phyloP scores from a whole-genome alignment of 1,284 basidiomycete genomes.

The Xanthoconium separans region DNA sequence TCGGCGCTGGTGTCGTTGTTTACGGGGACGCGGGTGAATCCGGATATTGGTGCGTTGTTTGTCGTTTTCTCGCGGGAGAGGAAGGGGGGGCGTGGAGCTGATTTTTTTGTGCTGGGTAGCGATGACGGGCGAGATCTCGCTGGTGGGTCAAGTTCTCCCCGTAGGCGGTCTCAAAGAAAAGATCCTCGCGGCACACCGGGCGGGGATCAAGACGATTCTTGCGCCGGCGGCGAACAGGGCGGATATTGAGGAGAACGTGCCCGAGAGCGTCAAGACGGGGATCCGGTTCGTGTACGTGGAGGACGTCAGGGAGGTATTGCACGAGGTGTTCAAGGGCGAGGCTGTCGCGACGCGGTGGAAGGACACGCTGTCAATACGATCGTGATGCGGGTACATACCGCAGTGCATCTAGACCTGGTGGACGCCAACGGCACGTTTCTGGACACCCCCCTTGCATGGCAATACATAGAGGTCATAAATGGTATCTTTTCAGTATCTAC shows the following conservation, averaged over 20 bases:
- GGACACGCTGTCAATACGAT: constrained; percentile 44
- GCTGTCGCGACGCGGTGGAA: constrained; percentile 64
- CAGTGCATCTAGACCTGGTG: too few species aligned
- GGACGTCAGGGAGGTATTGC: constrained; percentile 83
- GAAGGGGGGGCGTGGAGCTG: too few species aligned
- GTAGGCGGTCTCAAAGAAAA: constrained; percentile 96
- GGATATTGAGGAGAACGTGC: constrained; percentile 95
- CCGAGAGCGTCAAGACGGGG: constrained; percentile 90
- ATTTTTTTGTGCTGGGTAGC: too few species aligned
- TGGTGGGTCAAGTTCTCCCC: constrained; percentile 89
- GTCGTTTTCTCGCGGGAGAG: too few species aligned
- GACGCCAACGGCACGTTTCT: too few species aligned
- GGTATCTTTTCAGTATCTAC: too few species aligned
- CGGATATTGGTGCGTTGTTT: constrained; percentile 87
- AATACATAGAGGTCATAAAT: too few species aligned
- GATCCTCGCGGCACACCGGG: constrained; percentile 91
- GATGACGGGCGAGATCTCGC: constrained; percentile 94
- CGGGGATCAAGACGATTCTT: constrained; percentile 89
- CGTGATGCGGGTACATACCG: too few species aligned
- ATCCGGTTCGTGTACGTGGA: constrained; percentile 94
- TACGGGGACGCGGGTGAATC: constrained; percentile 77
- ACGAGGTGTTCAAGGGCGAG: constrained; percentile 78
- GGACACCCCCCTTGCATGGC: too few species aligned
- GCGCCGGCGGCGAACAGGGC: constrained; percentile 86
- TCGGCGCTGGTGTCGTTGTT: constrained; percentile 91